phyloP scores from a whole-genome alignment of 2,329 filamentous ascomycete species.

The Exophiala bonariae region DNA sequence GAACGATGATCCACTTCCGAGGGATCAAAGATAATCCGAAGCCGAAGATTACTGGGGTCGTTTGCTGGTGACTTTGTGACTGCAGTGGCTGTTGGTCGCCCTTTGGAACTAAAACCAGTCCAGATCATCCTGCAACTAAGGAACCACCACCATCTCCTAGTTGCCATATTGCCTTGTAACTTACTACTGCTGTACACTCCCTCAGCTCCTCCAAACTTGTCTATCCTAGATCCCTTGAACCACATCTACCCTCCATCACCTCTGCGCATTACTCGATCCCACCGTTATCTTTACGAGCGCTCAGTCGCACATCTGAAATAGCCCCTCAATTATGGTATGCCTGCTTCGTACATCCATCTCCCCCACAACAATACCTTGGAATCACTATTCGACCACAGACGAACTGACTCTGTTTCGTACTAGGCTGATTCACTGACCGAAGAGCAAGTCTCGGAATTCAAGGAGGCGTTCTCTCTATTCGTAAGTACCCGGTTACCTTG shows the following conservation, averaged over 20 bases:
- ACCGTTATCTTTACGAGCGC: background rate
- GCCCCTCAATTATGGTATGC: slow-evolving; percentile 17
- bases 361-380: slow-evolving; percentile 12
- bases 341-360: background rate
- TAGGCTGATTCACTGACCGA: slow-evolving; percentile 98
- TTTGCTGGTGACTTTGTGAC: too few relatives aligned
- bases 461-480: slow-evolving; percentile 99
- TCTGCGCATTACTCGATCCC: background rate
- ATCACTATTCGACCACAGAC: slow-evolving; percentile 6
- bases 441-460: slow-evolving; percentile 99
- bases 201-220: slow-evolving; percentile 8
- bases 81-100: too few relatives aligned
- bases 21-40: too few relatives aligned
- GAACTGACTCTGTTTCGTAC: slow-evolving; percentile 9
- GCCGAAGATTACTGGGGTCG: too few relatives aligned
- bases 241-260: background rate
- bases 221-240: background rate
- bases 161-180: too few relatives aligned
- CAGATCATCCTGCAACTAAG: too few relatives aligned
- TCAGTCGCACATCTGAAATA: background rate
- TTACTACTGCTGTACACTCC: slow-evolving; percentile 1
- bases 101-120: too few relatives aligned
- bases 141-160: too few relatives aligned
- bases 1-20: too few relatives aligned
- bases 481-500: slow-evolving; percentile 62